phyloP scores from a whole-genome alignment of 768 basidiomycete genomes.

The Psilocybe cyanescens region DNA sequence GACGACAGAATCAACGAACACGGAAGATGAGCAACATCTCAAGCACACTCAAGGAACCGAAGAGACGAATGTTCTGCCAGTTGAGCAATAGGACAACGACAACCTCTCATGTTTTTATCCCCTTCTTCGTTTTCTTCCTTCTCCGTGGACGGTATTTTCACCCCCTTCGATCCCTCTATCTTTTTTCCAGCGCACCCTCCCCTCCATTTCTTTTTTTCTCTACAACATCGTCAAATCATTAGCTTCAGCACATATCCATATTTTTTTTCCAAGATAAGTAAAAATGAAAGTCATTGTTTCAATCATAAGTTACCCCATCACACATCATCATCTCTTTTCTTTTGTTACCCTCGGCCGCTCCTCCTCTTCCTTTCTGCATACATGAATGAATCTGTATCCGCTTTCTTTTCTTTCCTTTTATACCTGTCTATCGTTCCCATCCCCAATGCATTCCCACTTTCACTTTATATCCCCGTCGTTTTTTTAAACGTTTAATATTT shows the following conservation, averaged over 20 bases:
- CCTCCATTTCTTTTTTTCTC: neutral
- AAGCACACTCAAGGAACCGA: neutral
- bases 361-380: slow-evolving; percentile 2
- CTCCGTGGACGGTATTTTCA: neutral
- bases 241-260: neutral
- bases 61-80: neutral
- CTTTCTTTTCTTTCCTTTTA: neutral
- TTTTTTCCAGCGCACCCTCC: neutral
- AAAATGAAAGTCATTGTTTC: slow-evolving; percentile 1
- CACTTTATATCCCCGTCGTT: neutral
- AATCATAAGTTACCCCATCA: neutral
- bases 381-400: neutral
- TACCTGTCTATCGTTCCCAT: neutral
- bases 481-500: neutral
- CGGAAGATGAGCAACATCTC: neutral
- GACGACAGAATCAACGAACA: neutral
- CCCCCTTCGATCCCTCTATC: neutral
- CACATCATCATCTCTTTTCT: neutral
- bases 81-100: neutral
- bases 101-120: neutral
- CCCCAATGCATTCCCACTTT: neutral
- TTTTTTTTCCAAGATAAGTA: slow-evolving; percentile 1
- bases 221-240: neutral
- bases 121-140: neutral
- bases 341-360: neutral